A percentile compares a stretch with the other conserved stretches of the same genome.
These are phyloP conservation scores for Erysiphe neolycopersici DNA, from an alignment of 2,329 filamentous ascomycete species.

Conservation along the genomic window DNA sequence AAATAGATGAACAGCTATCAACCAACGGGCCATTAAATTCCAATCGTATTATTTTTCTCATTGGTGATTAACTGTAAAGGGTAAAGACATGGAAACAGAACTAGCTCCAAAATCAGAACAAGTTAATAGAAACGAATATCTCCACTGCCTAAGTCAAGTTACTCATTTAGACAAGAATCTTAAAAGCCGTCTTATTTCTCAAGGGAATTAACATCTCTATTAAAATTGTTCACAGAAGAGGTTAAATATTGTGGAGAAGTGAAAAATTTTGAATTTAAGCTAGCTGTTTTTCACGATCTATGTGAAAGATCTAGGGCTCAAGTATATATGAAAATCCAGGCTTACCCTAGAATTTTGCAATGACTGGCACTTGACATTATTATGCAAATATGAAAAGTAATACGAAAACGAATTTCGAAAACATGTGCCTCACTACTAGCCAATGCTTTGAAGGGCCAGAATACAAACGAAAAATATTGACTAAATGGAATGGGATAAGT, in stretches of 20 bases:
- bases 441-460: neutral
- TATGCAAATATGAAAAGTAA: neutral
- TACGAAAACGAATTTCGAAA: neutral
- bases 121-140: no score
- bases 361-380: neutral
- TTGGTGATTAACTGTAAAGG: neutral
- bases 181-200: no score
- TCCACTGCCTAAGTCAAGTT: no score
- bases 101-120: no score
- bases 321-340: neutral
- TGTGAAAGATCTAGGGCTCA: neutral
- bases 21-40: neutral
- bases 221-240: constrained; percentile 1
- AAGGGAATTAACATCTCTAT: neutral
- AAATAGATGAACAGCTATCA: neutral
- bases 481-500: neutral
- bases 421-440: neutral
- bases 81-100: no score
- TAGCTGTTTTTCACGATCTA: neutral
- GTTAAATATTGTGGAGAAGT: neutral
- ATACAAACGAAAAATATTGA: neutral
- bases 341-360: neutral
- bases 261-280: neutral
- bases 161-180: no score
- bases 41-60: neutral